Conservation (phyloP, 2,329 filamentous ascomycete species). For the Xylaria sp. region DNA sequence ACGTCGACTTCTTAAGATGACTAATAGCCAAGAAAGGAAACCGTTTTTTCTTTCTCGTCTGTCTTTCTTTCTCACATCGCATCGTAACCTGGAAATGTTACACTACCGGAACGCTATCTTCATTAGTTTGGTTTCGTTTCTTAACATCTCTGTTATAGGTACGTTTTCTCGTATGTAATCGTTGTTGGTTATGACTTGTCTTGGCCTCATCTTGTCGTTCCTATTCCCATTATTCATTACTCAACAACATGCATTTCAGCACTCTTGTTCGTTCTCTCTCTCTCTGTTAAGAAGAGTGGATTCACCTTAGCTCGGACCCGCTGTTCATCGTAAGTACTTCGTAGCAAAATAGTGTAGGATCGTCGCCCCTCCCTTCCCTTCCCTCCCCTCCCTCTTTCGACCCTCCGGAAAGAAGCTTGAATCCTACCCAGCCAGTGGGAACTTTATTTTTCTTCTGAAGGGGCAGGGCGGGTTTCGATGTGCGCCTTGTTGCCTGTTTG, state of each 20-base stretch:
- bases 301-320: background rate
- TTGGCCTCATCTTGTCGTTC: too few relatives aligned
- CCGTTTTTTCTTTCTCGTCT: background rate
- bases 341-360: conserved; percentile 10
- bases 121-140: too few relatives aligned
- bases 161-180: too few relatives aligned
- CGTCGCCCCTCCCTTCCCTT: conserved; percentile 14
- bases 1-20: background rate
- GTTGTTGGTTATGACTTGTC: too few relatives aligned
- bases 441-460: background rate
- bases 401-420: conserved; percentile 20
- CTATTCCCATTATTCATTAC: too few relatives aligned
- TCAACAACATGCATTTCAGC: too few relatives aligned
- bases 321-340: background rate
- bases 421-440: conserved; percentile 21
- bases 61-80: too few relatives aligned
- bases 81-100: too few relatives aligned
- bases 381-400: background rate
- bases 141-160: too few relatives aligned
- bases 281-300: too few relatives aligned
- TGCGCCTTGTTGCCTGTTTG: conserved; percentile 3
- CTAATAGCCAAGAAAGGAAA: background rate
- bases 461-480: conserved; percentile 4
- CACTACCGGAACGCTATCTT: too few relatives aligned
- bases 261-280: too few relatives aligned